Percentiles rank a stretch among this genome's conserved stretches.
Evolutionary conservation across 2,329 filamentous ascomycete genomes (phyloP).

Genomic region (Karstenula rhodostoma): DNA sequence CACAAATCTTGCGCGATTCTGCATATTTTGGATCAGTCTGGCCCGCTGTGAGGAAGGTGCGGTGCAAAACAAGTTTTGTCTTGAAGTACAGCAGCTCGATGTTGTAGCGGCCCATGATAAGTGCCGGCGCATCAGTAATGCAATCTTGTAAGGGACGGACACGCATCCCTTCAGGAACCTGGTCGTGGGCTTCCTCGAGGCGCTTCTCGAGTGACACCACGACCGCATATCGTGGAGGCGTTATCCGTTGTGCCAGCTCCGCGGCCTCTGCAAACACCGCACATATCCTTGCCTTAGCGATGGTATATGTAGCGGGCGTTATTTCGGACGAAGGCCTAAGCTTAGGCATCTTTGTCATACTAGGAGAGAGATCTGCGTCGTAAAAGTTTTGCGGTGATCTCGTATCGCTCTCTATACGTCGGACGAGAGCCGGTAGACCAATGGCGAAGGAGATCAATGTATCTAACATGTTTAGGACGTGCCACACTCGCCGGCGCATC

Average conservation of each 20-base stretch:
- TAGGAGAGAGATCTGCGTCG: constrained; percentile 49
- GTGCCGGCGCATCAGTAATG: constrained; percentile 58
- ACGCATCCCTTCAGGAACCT: constrained; percentile 48
- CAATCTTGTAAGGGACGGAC: constrained; percentile 51
- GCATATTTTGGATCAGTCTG: constrained; percentile 44
- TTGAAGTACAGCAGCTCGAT: constrained; percentile 62
- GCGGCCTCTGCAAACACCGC: constrained; percentile 50
- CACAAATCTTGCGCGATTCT: constrained; percentile 56
- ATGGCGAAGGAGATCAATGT: constrained; percentile 44
- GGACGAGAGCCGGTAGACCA: constrained; percentile 44
- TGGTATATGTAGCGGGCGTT: constrained; percentile 46
- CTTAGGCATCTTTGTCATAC: constrained; percentile 30
- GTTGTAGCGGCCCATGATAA: constrained; percentile 62
- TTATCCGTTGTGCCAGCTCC: constrained; percentile 49
- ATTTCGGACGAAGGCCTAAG: constrained; percentile 27
- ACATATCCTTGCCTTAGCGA: constrained; percentile 45
- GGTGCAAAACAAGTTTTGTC: constrained; percentile 62
- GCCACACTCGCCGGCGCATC: constrained; percentile 49
- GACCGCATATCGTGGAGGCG: constrained; percentile 46
- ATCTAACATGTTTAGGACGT: constrained; percentile 45
- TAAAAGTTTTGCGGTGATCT: constrained; percentile 46
- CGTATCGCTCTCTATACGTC: constrained; percentile 47
- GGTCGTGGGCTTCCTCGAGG: constrained; percentile 44
- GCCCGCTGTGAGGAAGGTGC: constrained; percentile 58
- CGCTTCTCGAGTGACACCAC: constrained; percentile 49